A percentile compares a stretch with the other conserved stretches of the same genome.
Conservation (phyloP, 176 grass and related monocot species). For the Bonia amplexicaulis region DNA sequence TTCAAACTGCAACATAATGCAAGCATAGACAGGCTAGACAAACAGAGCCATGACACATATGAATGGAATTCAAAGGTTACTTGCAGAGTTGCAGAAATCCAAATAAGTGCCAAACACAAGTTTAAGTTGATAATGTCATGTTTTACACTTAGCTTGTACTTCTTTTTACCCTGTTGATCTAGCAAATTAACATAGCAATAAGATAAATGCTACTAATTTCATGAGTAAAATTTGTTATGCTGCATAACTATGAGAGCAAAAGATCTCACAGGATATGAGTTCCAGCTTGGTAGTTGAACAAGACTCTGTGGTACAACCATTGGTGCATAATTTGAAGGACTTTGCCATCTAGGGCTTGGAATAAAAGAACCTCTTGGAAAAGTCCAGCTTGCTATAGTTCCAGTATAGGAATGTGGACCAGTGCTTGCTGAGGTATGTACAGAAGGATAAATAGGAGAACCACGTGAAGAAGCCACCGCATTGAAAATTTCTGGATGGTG, state of each 20-base stretch:
- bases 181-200: not conserved
- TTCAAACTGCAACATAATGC: not conserved
- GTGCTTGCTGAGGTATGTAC: conserved; percentile 69
- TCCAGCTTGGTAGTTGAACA: conserved; percentile 91
- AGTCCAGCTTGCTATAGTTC: conserved; percentile 67
- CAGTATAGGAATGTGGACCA: conserved; percentile 63
- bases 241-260: conserved; percentile 12
- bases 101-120: not conserved
- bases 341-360: conserved; percentile 87
- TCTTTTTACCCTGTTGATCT: not conserved
- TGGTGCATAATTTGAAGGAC: conserved; percentile 85
- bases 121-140: not conserved
- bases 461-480: conserved; percentile 52
- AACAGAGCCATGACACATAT: not conserved
- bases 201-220: not conserved
- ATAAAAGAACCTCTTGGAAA: conserved; percentile 92
- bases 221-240: not conserved
- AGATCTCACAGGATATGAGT: conserved; percentile 71
- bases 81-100: conserved; percentile 11
- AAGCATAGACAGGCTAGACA: not conserved
- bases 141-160: not conserved
- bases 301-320: conserved; percentile 89
- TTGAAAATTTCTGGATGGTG: conserved; percentile 85
- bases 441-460: conserved; percentile 85
- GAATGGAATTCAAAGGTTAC: not conserved